Percentiles rank a stretch among this genome's conserved stretches.
Conservation (phyloP, 1,284 basidiomycete species). For the Ceratobasidium sp. region DNA sequence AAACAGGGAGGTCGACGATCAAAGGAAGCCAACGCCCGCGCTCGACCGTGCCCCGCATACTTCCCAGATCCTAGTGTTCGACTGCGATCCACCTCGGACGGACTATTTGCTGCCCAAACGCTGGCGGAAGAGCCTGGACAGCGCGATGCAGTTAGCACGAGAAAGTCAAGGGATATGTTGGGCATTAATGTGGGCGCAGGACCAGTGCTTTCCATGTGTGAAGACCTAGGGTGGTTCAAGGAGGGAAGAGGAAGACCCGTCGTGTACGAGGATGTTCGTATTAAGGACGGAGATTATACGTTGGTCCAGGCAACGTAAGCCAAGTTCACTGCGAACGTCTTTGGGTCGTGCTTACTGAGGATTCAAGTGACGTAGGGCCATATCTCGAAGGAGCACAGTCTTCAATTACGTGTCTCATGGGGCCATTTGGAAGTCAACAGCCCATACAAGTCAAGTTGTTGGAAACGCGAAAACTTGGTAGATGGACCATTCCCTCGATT, state of each 20-base stretch:
- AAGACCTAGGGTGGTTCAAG: slow-evolving; percentile 78
- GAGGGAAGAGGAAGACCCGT: slow-evolving; percentile 64
- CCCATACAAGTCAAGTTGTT: slow-evolving; percentile 61
- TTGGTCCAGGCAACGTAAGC: slow-evolving; percentile 60
- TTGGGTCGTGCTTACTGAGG: background rate
- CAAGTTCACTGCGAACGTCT: slow-evolving; percentile 5
- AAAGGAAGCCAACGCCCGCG: slow-evolving; percentile 9
- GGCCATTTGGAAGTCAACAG: slow-evolving; percentile 61
- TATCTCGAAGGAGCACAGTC: slow-evolving; percentile 63
- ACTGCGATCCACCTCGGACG: background rate
- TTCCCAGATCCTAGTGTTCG: slow-evolving; percentile 24
- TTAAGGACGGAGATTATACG: slow-evolving; percentile 55
- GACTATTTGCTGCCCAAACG: slow-evolving; percentile 1
- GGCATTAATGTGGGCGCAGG: slow-evolving; percentile 61
- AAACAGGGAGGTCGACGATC: background rate
- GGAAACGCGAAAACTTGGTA: slow-evolving; percentile 63
- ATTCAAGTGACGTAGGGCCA: slow-evolving; percentile 58
- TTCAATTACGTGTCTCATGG: slow-evolving; percentile 64
- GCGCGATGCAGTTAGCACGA: slow-evolving; percentile 8
- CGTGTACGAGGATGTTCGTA: slow-evolving; percentile 58
- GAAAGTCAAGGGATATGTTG: background rate
- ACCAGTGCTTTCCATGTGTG: slow-evolving; percentile 71
- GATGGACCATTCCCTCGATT: slow-evolving; percentile 44
- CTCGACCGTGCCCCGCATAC: slow-evolving; percentile 22
- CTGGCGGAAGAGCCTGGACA: background rate